Percentiles rank a stretch among this genome's conserved stretches.
Evolutionary conservation across 805 yeast genomes (phyloP).

Genomic region (Candida caryicola): DNA sequence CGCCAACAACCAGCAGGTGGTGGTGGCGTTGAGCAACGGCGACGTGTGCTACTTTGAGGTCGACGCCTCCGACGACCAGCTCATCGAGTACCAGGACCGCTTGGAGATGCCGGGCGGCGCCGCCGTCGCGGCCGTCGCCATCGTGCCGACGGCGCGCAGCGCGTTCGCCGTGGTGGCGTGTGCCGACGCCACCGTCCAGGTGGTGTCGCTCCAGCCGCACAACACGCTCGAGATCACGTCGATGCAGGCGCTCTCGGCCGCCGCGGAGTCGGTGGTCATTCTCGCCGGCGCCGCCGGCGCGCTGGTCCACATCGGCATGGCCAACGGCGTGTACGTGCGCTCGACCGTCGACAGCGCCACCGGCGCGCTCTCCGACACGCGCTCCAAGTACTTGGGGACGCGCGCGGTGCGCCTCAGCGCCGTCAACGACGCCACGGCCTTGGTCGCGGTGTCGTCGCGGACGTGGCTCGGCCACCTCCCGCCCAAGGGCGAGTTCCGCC

Average conservation of each 20-base stretch:
- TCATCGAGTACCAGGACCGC: conserved; percentile 68
- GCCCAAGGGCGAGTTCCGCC: conserved; percentile 30
- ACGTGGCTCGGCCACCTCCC: conserved; percentile 53
- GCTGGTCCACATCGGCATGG: conserved; percentile 71
- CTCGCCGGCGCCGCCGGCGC: conserved; percentile 12
- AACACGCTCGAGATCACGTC: conserved; percentile 59
- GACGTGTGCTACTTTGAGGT: conserved; percentile 83
- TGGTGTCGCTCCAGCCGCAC: conserved; percentile 60
- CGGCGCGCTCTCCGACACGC: conserved; percentile 60
- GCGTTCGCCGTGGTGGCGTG: conserved; percentile 68
- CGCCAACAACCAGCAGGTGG: conserved; percentile 65
- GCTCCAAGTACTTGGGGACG: conserved; percentile 73
- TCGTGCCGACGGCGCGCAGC: conserved; percentile 49
- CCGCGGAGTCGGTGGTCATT: conserved; percentile 26
- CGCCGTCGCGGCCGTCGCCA: conserved; percentile 46
- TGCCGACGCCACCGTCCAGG: conserved; percentile 65
- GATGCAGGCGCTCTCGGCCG: conserved; percentile 63
- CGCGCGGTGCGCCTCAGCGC: conserved; percentile 52
- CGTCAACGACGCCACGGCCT: conserved; percentile 18
- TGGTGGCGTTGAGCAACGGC: conserved; percentile 65
- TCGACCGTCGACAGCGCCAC: conserved; percentile 54
- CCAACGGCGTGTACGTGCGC: conserved; percentile 76
- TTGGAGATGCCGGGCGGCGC: conserved; percentile 50
- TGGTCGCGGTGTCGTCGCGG: conserved; percentile 48
- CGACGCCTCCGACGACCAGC: conserved; percentile 53